Conservation (phyloP, 805 yeast species). For the Starmerella sp. region DNA sequence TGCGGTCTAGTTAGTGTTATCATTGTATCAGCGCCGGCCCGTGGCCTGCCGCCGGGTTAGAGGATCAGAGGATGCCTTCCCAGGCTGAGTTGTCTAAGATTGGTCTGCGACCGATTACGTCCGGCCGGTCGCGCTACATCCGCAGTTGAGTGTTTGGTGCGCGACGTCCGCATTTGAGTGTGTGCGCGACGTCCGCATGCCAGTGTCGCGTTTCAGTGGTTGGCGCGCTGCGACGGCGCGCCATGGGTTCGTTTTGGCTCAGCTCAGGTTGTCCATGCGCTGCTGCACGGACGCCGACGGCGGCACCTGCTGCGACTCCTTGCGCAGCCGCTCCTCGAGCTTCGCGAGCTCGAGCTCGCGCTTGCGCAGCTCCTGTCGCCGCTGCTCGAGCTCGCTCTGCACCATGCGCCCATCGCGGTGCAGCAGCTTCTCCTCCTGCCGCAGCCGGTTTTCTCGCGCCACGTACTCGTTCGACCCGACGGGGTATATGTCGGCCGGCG, state of each 20-base stretch:
- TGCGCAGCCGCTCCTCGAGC: conserved; percentile 58
- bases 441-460: conserved; percentile 79
- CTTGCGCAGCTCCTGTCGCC: conserved; percentile 70
- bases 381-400: conserved; percentile 70
- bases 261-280: conserved; percentile 25
- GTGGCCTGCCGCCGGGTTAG: too few species aligned
- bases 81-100: too few species aligned
- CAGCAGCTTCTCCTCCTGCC: conserved; percentile 78
- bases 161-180: too few species aligned
- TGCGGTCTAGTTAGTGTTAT: too few species aligned
- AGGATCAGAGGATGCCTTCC: too few species aligned
- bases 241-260: background rate
- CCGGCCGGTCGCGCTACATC: too few species aligned
- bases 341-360: conserved; percentile 78
- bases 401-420: conserved; percentile 79
- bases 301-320: conserved; percentile 39
- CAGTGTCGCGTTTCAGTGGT: too few species aligned
- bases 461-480: conserved; percentile 31
- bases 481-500: background rate
- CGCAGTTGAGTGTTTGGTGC: too few species aligned
- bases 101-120: too few species aligned
- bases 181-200: too few species aligned
- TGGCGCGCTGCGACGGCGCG: too few species aligned
- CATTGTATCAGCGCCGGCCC: too few species aligned
- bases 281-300: conserved; percentile 35